Conservation (phyloP, 208 protist genomes). For the Crithidia expoeki region DNA sequence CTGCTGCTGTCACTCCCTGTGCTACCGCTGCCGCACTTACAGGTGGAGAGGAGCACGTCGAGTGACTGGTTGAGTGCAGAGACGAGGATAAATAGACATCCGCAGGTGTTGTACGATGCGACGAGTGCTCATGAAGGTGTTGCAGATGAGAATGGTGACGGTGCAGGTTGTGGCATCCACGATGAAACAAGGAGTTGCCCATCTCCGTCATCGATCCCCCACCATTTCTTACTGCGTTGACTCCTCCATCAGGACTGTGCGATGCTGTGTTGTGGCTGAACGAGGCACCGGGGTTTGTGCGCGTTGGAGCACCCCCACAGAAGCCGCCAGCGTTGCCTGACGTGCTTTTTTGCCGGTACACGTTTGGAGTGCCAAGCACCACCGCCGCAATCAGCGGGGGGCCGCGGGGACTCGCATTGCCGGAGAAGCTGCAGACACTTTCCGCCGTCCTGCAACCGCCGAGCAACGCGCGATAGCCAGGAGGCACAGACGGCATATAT, state of each 20-base stretch:
- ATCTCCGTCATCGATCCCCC: not conserved
- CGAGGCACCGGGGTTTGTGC: conserved; percentile 10
- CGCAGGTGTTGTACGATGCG: not conserved
- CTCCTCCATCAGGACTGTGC: not conserved
- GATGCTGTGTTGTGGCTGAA: conserved; percentile 4
- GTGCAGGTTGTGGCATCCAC: not conserved
- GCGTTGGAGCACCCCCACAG: not conserved
- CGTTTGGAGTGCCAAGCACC: conserved; percentile 27
- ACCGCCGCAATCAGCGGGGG: conserved; percentile 19
- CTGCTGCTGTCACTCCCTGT: too few relatives aligned
- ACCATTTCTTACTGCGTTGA: not conserved
- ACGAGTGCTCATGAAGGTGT: not conserved
- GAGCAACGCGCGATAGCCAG: conserved; percentile 8
- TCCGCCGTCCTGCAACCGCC: not conserved
- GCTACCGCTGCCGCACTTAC: not conserved
- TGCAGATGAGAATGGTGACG: not conserved
- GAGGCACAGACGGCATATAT: not conserved
- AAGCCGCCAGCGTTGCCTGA: not conserved
- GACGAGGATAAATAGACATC: conserved; percentile 7
- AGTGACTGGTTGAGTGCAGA: not conserved
- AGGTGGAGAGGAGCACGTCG: not conserved
- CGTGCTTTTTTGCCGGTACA: conserved; percentile 16
- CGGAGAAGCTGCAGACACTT: not conserved
- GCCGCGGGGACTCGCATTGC: not conserved
- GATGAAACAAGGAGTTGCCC: conserved; percentile 10